phyloP scores from a whole-genome alignment of 768 basidiomycete species.

The Trametes punicea region DNA sequence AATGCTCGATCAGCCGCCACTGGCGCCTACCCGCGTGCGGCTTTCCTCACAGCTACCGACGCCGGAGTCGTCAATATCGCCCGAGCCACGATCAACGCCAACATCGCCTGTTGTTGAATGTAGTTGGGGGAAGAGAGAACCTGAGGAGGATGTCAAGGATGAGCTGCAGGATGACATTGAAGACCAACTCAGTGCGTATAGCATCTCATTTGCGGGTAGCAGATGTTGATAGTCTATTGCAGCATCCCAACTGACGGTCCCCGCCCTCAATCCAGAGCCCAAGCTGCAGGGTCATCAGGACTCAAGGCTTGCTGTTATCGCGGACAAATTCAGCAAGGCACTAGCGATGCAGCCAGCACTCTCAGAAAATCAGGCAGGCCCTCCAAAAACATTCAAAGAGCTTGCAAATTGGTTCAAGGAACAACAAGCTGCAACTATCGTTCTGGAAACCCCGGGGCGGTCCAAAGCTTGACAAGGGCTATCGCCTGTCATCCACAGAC shows the following conservation, averaged over 20 bases:
- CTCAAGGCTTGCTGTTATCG: neutral
- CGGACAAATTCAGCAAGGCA: neutral
- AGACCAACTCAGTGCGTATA: neutral
- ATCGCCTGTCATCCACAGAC: no score
- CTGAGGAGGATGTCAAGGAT: slow-evolving; percentile 8
- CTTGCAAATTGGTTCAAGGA: slow-evolving; percentile 1
- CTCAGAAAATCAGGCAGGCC: neutral
- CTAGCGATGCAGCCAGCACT: neutral
- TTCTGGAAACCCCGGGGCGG: neutral
- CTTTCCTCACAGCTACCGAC: slow-evolving; percentile 9
- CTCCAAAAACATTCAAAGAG: neutral
- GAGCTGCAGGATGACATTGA: slow-evolving; percentile 7
- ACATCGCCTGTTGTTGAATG: slow-evolving; percentile 7
- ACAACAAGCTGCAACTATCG: neutral
- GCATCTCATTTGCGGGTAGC: no score
- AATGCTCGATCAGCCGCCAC: neutral
- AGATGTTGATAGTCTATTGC: no score
- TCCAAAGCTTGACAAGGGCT: neutral
- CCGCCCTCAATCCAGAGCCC: no score
- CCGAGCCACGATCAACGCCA: slow-evolving; percentile 6
- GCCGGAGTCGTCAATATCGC: slow-evolving; percentile 13
- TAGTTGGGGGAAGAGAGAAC: slow-evolving; percentile 2
- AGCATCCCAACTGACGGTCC: no score
- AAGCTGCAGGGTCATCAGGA: neutral
- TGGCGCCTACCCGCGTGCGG: neutral